Conservation (phyloP, 352 stramenopile genomes). For the Phytophthora cactorum region DNA sequence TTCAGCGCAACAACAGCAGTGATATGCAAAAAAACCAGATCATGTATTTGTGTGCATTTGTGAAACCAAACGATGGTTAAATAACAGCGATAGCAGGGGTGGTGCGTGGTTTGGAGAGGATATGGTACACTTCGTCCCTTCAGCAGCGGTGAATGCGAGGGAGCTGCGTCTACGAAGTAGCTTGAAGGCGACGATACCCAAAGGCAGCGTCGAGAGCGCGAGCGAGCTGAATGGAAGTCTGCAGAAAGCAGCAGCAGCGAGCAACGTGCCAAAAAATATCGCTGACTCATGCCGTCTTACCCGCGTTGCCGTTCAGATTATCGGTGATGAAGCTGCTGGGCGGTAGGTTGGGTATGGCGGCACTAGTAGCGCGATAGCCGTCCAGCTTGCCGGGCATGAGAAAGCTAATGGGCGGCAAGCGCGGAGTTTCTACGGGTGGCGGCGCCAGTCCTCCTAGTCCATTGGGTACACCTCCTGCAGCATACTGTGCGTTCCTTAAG, state of each 20-base stretch:
- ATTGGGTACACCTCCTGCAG: slow-evolving; percentile 16
- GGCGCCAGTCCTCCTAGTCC: slow-evolving; percentile 19
- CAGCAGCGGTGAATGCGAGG: slow-evolving; percentile 17
- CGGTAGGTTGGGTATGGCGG: slow-evolving; percentile 44
- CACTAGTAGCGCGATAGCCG: slow-evolving; percentile 56
- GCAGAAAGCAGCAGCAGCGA: slow-evolving; percentile 12
- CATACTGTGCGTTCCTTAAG: slow-evolving; percentile 41
- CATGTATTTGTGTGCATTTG: slow-evolving; percentile 38
- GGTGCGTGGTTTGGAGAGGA: slow-evolving; percentile 23
- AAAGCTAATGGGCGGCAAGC: slow-evolving; percentile 79
- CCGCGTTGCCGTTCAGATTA: slow-evolving; percentile 45
- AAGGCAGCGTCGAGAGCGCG: slow-evolving; percentile 16
- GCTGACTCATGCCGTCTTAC: slow-evolving; percentile 59
- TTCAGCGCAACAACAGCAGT: slow-evolving; percentile 6
- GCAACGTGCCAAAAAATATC: slow-evolving; percentile 28
- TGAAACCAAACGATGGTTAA: slow-evolving; percentile 40
- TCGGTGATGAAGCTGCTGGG: slow-evolving; percentile 63
- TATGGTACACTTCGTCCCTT: slow-evolving; percentile 45
- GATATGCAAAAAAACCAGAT: slow-evolving; percentile 27
- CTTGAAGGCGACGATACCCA: slow-evolving; percentile 27
- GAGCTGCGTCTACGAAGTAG: slow-evolving; percentile 30
- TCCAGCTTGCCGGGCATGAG: slow-evolving; percentile 76
- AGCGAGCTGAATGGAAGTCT: slow-evolving; percentile 16
- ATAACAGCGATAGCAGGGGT: slow-evolving; percentile 41
- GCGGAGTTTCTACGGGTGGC: slow-evolving; percentile 31